These are phyloP conservation scores for Backusella morwellensis DNA, from an alignment of 192 early-diverging fungal genomes.

Conservation along the genomic window DNA sequence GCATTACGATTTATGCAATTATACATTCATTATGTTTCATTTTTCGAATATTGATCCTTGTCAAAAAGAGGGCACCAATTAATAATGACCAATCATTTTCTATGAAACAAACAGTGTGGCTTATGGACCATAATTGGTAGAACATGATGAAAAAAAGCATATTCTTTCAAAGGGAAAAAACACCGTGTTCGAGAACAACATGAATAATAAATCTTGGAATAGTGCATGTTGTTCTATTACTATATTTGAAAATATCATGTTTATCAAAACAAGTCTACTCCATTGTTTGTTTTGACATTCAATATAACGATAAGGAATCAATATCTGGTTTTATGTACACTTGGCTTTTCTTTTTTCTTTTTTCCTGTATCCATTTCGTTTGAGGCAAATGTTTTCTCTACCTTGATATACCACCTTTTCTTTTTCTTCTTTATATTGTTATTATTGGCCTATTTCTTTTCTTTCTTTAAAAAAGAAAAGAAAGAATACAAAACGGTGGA, in stretches of 20 bases:
- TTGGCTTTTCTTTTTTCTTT: neutral
- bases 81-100: neutral
- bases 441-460: too few relatives aligned
- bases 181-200: neutral
- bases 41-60: neutral
- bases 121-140: neutral
- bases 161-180: neutral
- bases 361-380: too few relatives aligned
- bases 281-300: constrained; percentile 1
- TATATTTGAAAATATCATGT: neutral
- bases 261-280: neutral
- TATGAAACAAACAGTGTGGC: neutral
- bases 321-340: neutral
- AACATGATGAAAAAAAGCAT: neutral
- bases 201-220: too few relatives aligned
- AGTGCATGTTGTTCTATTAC: neutral
- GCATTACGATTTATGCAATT: neutral
- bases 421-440: too few relatives aligned
- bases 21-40: neutral
- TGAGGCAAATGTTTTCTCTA: too few relatives aligned
- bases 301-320: neutral
- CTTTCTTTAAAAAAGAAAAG: neutral
- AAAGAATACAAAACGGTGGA: neutral
- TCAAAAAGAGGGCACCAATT: neutral
- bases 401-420: too few relatives aligned